Evolutionary conservation across 306 rosid genomes (phyloP).

Genomic region (Pyrus pyrifolia): DNA sequence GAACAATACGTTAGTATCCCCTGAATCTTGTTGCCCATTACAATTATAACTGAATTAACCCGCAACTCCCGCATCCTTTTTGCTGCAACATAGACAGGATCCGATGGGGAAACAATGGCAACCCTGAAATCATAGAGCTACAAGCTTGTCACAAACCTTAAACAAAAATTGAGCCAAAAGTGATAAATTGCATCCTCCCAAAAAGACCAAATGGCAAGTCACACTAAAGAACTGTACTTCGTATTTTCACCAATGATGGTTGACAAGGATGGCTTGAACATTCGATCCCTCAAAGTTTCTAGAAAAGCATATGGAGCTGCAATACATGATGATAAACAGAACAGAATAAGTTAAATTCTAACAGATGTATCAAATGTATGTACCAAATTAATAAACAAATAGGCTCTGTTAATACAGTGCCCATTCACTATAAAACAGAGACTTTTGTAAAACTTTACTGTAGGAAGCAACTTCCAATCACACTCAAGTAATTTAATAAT

Average conservation of each 20-base stretch:
- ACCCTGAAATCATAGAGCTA: slow-evolving; percentile 70
- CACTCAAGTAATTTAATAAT: slow-evolving; percentile 4
- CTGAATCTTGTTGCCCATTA: slow-evolving; percentile 73
- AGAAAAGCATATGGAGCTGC: slow-evolving; percentile 75
- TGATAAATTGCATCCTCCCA: neutral
- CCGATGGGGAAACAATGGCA: slow-evolving; percentile 70
- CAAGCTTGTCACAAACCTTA: slow-evolving; percentile 29
- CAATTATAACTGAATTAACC: slow-evolving; percentile 65
- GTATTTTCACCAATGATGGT: slow-evolving; percentile 63
- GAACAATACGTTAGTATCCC: slow-evolving; percentile 82
- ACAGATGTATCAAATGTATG: neutral
- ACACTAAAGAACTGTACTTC: slow-evolving; percentile 43
- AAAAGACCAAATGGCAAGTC: neutral
- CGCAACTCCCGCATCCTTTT: slow-evolving; percentile 80
- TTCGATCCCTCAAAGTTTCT: slow-evolving; percentile 82
- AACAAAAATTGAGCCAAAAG: neutral
- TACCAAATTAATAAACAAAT: neutral
- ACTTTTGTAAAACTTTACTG: neutral
- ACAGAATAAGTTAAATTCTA: neutral
- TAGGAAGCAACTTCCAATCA: slow-evolving; percentile 10
- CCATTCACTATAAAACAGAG: neutral
- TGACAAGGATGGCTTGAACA: slow-evolving; percentile 89
- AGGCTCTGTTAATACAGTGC: neutral
- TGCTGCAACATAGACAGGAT: slow-evolving; percentile 84
- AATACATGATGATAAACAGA: slow-evolving; percentile 21